A percentile compares a stretch with the other conserved stretches of the same genome.
Conservation (phyloP, 306 rosid species). For the Vigna trinervia region DNA sequence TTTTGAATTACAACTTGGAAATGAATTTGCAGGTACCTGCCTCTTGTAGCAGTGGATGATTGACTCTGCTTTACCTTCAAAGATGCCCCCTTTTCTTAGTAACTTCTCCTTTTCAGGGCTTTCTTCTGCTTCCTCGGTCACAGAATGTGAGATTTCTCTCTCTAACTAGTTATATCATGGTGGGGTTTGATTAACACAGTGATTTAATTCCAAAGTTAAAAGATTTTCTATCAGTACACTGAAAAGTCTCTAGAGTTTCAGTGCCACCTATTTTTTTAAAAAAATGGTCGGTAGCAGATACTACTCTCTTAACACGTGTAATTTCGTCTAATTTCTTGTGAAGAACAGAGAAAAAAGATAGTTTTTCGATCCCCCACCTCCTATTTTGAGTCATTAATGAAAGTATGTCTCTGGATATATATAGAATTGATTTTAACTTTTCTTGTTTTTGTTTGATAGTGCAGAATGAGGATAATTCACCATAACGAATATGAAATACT, state of each 20-base stretch:
- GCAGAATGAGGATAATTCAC: not conserved
- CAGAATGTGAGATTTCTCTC: not conserved
- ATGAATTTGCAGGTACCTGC: constrained; percentile 40
- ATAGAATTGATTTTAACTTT: not conserved
- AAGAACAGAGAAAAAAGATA: not conserved
- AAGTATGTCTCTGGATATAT: not conserved
- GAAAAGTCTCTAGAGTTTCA: constrained; percentile 19
- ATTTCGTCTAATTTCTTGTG: not conserved
- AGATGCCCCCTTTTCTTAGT: not conserved
- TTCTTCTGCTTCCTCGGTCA: constrained; percentile 8
- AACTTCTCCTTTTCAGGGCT: constrained; percentile 29
- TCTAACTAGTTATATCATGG: not conserved
- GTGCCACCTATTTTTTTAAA: not conserved
- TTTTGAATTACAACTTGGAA: constrained; percentile 10
- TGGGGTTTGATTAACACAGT: constrained; percentile 27
- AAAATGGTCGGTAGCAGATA: not conserved
- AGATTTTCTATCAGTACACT: constrained; percentile 1
- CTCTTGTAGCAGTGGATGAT: not conserved
- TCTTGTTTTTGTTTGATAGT: not conserved
- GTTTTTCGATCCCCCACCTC: not conserved
- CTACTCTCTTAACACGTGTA: constrained; percentile 32
- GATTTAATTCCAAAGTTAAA: not conserved
- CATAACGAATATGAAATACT: not conserved
- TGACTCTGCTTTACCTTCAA: not conserved
- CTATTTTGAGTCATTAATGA: not conserved